Evolutionary conservation across 345 rosid genomes (phyloP).

Genomic region (Microcos paniculata): DNA sequence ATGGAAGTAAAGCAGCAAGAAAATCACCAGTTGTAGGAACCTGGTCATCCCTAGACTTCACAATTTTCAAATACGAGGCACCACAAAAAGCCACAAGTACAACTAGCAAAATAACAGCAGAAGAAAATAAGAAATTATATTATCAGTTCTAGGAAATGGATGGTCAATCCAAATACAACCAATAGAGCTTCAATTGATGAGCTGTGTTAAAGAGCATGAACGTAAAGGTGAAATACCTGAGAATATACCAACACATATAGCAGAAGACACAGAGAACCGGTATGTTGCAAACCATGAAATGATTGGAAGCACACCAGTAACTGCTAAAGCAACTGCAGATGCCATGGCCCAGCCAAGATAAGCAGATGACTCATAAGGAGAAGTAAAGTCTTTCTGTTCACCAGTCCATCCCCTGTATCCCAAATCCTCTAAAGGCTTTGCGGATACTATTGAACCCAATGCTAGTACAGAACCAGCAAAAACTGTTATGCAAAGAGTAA

Average conservation of each 20-base stretch:
- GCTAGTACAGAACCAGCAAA: constrained; percentile 75
- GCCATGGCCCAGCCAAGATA: constrained; percentile 99
- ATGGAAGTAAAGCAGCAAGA: constrained; percentile 96
- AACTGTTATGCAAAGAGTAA: constrained; percentile 57
- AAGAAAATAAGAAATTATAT: constrained; percentile 11
- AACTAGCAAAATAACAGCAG: constrained; percentile 49
- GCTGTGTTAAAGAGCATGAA: constrained; percentile 1
- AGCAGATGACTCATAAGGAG: constrained; percentile 85
- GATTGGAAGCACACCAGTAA: constrained; percentile 90
- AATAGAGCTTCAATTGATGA: constrained; percentile 4
- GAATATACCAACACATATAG: constrained; percentile 75
- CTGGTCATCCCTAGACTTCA: constrained; percentile 81
- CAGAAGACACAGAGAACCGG: constrained; percentile 89
- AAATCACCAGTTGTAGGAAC: constrained; percentile 87
- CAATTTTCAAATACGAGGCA: constrained; percentile 84
- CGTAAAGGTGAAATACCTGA: constrained; percentile 51
- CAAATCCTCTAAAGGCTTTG: constrained; percentile 76
- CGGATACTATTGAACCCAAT: constrained; percentile 89
- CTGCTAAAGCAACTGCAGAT: constrained; percentile 84
- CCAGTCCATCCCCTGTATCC: constrained; percentile 74
- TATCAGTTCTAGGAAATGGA: constrained; percentile 10
- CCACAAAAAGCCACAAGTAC: constrained; percentile 95
- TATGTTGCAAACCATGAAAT: constrained; percentile 97
- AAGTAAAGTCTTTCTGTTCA: constrained; percentile 53
- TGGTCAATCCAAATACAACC: constrained; percentile 12